Conservation (phyloP, 108 stramenopile species). For the Cylindrotheca fusiformis region DNA sequence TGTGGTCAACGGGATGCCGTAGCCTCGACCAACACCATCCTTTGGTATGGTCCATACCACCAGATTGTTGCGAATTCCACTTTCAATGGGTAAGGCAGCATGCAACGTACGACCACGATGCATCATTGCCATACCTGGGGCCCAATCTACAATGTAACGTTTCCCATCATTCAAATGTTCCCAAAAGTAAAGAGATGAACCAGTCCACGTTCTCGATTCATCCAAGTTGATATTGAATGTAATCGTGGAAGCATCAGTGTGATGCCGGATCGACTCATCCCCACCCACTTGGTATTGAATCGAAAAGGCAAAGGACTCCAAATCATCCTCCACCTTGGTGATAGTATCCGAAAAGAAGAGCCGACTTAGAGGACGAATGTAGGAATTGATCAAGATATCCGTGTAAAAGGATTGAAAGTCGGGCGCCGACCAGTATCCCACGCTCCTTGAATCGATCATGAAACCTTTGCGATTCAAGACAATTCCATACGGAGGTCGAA, state of each 20-base stretch:
- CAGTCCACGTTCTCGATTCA: slow-evolving; percentile 28
- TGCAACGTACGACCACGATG: slow-evolving; percentile 36
- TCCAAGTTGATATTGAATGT: slow-evolving; percentile 50
- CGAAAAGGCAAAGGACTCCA: slow-evolving; percentile 44
- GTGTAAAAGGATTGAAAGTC: slow-evolving; percentile 15
- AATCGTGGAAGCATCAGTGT: slow-evolving; percentile 38
- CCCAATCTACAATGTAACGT: slow-evolving; percentile 21
- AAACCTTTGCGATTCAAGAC: slow-evolving; percentile 37
- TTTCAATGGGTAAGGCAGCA: slow-evolving; percentile 33
- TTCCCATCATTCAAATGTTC: not conserved
- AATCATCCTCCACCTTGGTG: slow-evolving; percentile 18
- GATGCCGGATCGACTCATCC: slow-evolving; percentile 36
- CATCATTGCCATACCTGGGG: slow-evolving; percentile 38
- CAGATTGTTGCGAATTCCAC: slow-evolving; percentile 31
- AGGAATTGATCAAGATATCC: slow-evolving; percentile 15
- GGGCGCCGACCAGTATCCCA: slow-evolving; percentile 32
- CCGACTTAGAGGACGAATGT: slow-evolving; percentile 35
- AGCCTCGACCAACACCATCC: slow-evolving; percentile 12
- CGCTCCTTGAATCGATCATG: slow-evolving; percentile 36
- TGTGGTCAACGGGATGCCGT: not conserved
- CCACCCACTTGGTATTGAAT: slow-evolving; percentile 29
- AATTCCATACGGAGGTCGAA: slow-evolving; percentile 49
- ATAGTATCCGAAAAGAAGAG: slow-evolving; percentile 32
- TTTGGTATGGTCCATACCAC: slow-evolving; percentile 40
- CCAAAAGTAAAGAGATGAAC: slow-evolving; percentile 20